A percentile compares a stretch with the other conserved stretches of the same genome.
These are phyloP conservation scores for Microcera coccophila DNA, from an alignment of 2,329 filamentous ascomycete genomes.

Conservation along the genomic window DNA sequence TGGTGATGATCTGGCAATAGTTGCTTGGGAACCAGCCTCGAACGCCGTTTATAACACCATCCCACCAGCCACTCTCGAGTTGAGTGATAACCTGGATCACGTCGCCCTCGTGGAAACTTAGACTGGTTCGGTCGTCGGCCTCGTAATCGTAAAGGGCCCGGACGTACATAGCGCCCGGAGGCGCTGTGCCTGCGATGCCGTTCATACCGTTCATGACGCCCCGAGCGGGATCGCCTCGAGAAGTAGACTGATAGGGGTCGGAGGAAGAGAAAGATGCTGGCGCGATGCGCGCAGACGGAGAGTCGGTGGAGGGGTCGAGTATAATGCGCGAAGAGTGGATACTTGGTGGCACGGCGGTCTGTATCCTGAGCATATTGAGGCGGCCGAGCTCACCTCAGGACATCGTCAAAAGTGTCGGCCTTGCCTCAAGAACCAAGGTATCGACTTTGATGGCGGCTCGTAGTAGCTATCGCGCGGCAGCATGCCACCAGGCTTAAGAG, in stretches of 20 bases:
- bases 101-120: slow-evolving; percentile 96
- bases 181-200: slow-evolving; percentile 56
- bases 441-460: slow-evolving; percentile 13
- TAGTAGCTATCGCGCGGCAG: slow-evolving; percentile 7
- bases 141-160: slow-evolving; percentile 97
- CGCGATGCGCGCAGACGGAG: slow-evolving; percentile 26
- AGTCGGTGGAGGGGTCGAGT: slow-evolving; percentile 29
- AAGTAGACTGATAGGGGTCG: slow-evolving; percentile 20
- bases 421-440: slow-evolving; percentile 4
- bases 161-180: slow-evolving; percentile 76
- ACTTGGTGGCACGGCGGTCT: slow-evolving; percentile 30
- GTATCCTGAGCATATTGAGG: slow-evolving; percentile 31
- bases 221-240: slow-evolving; percentile 25
- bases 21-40: slow-evolving; percentile 99
- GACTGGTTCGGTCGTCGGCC: slow-evolving; percentile 90
- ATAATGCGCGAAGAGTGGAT: slow-evolving; percentile 30
- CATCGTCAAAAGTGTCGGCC: slow-evolving; percentile 30
- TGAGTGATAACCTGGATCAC: slow-evolving; percentile 98
- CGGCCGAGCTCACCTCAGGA: slow-evolving; percentile 32
- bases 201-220: slow-evolving; percentile 63
- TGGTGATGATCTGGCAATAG: slow-evolving; percentile 85
- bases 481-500: slow-evolving; percentile 3
- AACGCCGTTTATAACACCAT: slow-evolving; percentile 94
- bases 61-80: slow-evolving; percentile 98
- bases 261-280: slow-evolving; percentile 24